Evolutionary conservation across 2,329 filamentous ascomycete species (phyloP), one percentile per base, ranked within the genome.

Genomic region (Talaromyces sp.): DNA sequence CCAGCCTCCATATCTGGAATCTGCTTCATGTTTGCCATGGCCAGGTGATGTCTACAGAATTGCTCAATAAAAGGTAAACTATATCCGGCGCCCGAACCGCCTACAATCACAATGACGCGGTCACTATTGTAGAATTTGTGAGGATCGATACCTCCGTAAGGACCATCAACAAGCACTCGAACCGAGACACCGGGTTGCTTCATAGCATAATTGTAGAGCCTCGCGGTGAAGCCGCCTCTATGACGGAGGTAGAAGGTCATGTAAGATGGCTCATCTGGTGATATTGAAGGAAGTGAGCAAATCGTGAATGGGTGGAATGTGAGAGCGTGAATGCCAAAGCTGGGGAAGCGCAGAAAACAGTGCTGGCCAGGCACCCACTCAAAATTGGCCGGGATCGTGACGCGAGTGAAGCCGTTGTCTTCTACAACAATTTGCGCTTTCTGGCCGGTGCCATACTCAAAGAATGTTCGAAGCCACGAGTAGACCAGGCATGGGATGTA

Each of bases 231-330:
- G 0, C 83, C 83, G 0, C 73, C 65, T 11, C 77, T 75, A 0
- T 75, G 77, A 5, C 77, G 75, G 28, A 84, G 73, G 62, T 81
- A 83, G 65, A 85, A 84, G 2, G 79, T 70, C 2, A 84, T 70
- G 43, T 80, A 74, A 7, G 69, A 69, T 0, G 82, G 82, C 57
- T 85, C 82, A 0, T 77, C 68, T 28, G 25, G 25, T 28, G 25
- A 28, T 28, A 28, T 7, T 7, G 25, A 28, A 7, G 25, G 25
- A 28, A 28, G 25, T 28, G 25, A 28, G 0, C 78, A 79, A 60
- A 87, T 83, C 1, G 83, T 87, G 65, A 87, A 87, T 0, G 85
- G 85, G 62, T 88, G 85, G 25, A 79, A 80, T 63, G 86, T 82
- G 2, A 87, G 69, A 0, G 81, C 83, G 65, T 7, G 63, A 63